Percentiles rank a stretch among this genome's conserved stretches.
These are phyloP conservation scores for Knoxia roxburghii DNA, from an alignment of 257 asterid species.

Conservation along the genomic window DNA sequence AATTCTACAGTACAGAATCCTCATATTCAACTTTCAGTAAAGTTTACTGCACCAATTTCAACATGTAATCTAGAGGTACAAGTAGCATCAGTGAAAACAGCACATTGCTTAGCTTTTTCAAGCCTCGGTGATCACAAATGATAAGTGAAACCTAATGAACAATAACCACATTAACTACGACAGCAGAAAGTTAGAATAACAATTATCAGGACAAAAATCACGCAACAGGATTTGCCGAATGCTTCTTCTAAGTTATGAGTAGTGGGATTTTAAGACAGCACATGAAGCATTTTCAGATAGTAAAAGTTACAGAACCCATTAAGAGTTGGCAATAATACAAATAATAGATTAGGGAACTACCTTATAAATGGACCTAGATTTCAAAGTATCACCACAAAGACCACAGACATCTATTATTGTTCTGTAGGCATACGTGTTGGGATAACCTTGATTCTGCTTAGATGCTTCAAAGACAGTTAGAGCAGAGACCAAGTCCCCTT, in stretches of 20 bases:
- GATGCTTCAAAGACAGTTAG: slow-evolving; percentile 63
- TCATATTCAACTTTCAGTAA: background rate
- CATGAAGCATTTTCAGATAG: background rate
- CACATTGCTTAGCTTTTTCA: background rate
- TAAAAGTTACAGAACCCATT: background rate
- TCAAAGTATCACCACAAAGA: slow-evolving; percentile 76
- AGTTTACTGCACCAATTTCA: background rate
- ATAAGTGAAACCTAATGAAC: background rate
- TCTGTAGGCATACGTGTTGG: slow-evolving; percentile 72
- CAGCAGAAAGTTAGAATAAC: no score
- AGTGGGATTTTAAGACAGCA: background rate
- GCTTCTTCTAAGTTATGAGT: background rate
- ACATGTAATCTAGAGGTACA: background rate
- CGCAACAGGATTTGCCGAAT: background rate
- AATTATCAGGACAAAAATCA: background rate
- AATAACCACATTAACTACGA: background rate
- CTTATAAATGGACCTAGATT: slow-evolving; percentile 80
- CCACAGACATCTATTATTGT: slow-evolving; percentile 93
- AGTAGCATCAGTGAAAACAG: background rate
- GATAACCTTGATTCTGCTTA: slow-evolving; percentile 45
- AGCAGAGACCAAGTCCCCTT: slow-evolving; percentile 66
- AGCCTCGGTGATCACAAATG: background rate
- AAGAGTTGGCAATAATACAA: background rate
- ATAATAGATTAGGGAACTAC: slow-evolving; percentile 27
- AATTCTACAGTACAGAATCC: background rate